Evolutionary conservation across 1,139 yeast species (phyloP), one percentile per base, ranked within the genome.

Genomic region (Candida sanyaensis): DNA sequence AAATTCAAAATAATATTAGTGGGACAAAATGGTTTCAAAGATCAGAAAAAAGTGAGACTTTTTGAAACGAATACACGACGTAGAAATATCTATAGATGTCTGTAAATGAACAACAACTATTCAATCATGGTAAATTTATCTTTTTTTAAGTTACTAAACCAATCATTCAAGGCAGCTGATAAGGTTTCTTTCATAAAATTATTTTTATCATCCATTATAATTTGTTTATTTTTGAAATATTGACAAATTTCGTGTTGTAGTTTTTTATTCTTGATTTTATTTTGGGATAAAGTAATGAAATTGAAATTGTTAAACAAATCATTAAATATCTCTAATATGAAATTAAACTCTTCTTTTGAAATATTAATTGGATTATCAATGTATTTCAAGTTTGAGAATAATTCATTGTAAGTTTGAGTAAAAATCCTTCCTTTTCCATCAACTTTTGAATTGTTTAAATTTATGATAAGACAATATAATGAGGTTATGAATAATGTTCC

Each of bases 81-180:
- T 26, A 6, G 9, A 6, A 26, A 26, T 26, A 26, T 24, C 27
- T 24, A 24, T 5, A 5, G 7, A 24, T 17, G 21, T 3, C 21
- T 17, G 3, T 3, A 17, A 2, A 17, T 17, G 3, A 17, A 17
- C 21, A 17, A 17, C 21, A 17, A 3, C 21, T 17, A 3, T 3
- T 17, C 28, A 26, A 2, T 3, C 9, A 8, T 37, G 4, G 6
- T 4, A 6, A 5, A 26, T 26, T 32, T 28, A 46, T 40, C 46
- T 46, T 24, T 46, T 24, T 42, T 39, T 29, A 49, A 39, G 24
- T 40, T 42, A 33, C 17, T 39, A 36, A 5, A 46, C 52, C 52
- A 49, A 32, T 49, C 52, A 39, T 49, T 49, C 27, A 49, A 49
- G 4, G 42, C 38, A 33, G 50, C 50, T 28, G 46, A 41, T 8